phyloP scores from a whole-genome alignment of 306 rosid genomes.

The Quercus gilva region DNA sequence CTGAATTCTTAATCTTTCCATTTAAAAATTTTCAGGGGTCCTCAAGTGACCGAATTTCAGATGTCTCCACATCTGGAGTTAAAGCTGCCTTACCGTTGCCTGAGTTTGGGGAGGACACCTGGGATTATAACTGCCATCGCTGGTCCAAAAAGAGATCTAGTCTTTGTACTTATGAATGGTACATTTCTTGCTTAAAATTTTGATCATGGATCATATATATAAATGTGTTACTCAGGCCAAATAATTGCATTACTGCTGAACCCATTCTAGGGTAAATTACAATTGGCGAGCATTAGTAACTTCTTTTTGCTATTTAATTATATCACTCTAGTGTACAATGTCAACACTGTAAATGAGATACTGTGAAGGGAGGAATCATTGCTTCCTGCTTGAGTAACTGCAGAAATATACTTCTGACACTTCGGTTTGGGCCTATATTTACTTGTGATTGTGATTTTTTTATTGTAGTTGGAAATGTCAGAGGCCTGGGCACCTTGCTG shows the following conservation, averaged over 20 bases:
- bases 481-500: conserved; percentile 87
- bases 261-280: conserved; percentile 1
- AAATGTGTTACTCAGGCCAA: conserved; percentile 10
- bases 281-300: neutral
- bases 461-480: conserved; percentile 79
- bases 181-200: conserved; percentile 22
- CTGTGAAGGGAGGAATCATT: neutral
- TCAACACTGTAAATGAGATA: neutral
- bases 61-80: conserved; percentile 33
- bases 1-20: conserved; percentile 5
- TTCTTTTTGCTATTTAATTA: conserved; percentile 15
- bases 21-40: conserved; percentile 36
- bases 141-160: conserved; percentile 68
- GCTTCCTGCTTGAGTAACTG: conserved; percentile 19
- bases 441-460: conserved; percentile 18
- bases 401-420: neutral
- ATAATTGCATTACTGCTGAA: conserved; percentile 6
- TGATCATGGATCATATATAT: conserved; percentile 1
- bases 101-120: conserved; percentile 57
- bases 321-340: conserved; percentile 1
- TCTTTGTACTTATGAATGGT: conserved; percentile 86
- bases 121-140: conserved; percentile 69
- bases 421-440: conserved; percentile 23
- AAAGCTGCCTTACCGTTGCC: conserved; percentile 35
- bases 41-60: conserved; percentile 28